Evolutionary conservation across 2,329 filamentous ascomycete genomes (phyloP), one percentile per base, ranked within the genome.

Genomic region (Pseudogymnoascus sp.): DNA sequence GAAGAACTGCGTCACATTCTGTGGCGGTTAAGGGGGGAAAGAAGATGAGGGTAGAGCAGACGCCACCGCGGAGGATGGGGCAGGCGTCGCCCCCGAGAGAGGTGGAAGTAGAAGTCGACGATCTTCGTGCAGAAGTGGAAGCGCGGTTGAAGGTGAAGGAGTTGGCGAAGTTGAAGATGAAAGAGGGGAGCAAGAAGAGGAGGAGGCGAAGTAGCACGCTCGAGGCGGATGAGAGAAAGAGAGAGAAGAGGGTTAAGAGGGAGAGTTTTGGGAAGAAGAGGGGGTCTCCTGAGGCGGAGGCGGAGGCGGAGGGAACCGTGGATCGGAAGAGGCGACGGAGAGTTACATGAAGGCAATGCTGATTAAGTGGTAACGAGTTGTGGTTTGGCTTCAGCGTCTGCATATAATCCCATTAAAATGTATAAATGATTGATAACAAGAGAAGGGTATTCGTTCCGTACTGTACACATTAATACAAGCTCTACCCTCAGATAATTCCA

Each of bases 51-150:
- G 33, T 59, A 3, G 58, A 59, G 35, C 18, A 33, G 10, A 39
- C 10, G 36, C 36, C 10, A 39, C 12, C 10, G 15, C 36, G 2
- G 15, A 15, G 15, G 36, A 12, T 39, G 36, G 36, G 21, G 21
- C 21, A 21, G 27, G 13, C 10, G 29, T 13, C 15, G 15, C 48
- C 48, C 13, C 29, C 15, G 9, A 21, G 15, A 10, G 29, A 33
- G 15, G 29, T 55, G 29, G 48, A 55, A 13, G 48, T 55, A 15
- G 58, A 60, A 27, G 39, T 42, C n/a, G 59, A 60, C 15, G 59
- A 60, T 60, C 36, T 60, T 31, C 39, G 35, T 12, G 59, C 39
- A 13, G 59, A 60, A 31, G 59, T 60, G 59, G 59, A 58, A 21
- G 59, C 59, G 29, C 36, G 39, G 13, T 36, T 60, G 13, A 42